Conservation (phyloP, 495 filamentous ascomycete genomes). For the Aspergillus biplanus region DNA sequence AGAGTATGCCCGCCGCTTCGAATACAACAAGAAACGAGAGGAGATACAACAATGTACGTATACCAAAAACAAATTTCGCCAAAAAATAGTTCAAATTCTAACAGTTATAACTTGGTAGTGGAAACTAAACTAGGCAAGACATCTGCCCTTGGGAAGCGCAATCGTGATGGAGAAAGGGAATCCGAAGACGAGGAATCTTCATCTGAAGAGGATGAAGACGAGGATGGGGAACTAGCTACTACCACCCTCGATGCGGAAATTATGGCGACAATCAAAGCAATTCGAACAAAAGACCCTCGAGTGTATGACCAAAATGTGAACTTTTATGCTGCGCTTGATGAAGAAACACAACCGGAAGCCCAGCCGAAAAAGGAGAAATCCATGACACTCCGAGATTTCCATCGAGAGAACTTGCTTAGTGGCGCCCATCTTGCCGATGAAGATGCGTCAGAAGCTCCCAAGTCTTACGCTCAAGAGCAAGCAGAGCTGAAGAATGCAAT, state of each 20-base stretch:
- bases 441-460: conserved; percentile 46
- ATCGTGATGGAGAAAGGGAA: conserved; percentile 44
- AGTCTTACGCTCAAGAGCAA: conserved; percentile 85
- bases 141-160: conserved; percentile 37
- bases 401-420: conserved; percentile 78
- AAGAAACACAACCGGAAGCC: conserved; percentile 32
- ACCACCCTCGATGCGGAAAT: conserved; percentile 85
- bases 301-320: conserved; percentile 79
- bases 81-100: conserved; percentile 8
- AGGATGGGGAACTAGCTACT: conserved; percentile 81
- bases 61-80: conserved; percentile 5
- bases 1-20: conserved; percentile 86
- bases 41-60: conserved; percentile 78
- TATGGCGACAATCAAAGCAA: conserved; percentile 78
- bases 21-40: conserved; percentile 95
- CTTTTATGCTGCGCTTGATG: conserved; percentile 73
- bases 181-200: conserved; percentile 55
- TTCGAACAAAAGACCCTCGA: conserved; percentile 84
- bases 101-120: conserved; percentile 51
- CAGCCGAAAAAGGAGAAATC: conserved; percentile 73
- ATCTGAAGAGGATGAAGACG: conserved; percentile 64
- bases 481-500: conserved; percentile 75
- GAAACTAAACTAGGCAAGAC: conserved; percentile 80
- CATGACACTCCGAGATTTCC: conserved; percentile 87
- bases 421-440: conserved; percentile 62